phyloP scores from a whole-genome alignment of 164 flowering plant genomes.

The Aristolochia fimbriata region DNA sequence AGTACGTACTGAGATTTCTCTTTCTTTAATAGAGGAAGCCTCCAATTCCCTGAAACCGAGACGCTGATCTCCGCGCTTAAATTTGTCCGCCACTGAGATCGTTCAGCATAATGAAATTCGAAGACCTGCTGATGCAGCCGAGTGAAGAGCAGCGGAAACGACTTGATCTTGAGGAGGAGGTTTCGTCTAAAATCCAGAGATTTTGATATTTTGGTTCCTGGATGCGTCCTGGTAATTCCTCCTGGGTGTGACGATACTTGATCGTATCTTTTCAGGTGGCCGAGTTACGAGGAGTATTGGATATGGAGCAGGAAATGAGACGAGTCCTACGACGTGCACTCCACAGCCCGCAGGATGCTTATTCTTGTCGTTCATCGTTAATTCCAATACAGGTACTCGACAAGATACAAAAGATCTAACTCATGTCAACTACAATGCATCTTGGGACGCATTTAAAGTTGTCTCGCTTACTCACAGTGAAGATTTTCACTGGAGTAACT shows the following conservation, averaged over 20 bases:
- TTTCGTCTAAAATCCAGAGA: background rate
- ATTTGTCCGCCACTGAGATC: background rate
- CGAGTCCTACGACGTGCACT: conserved; percentile 42
- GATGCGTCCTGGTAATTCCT: background rate
- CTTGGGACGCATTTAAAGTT: background rate
- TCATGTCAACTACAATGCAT: background rate
- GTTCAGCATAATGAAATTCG: conserved; percentile 45
- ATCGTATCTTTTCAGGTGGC: conserved; percentile 31
- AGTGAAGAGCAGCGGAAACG: conserved; percentile 28
- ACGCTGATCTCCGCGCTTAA: background rate
- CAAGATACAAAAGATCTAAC: background rate
- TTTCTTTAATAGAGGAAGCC: conserved; percentile 3
- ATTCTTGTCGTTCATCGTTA: conserved; percentile 22
- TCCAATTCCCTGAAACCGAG: no score
- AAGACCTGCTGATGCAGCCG: conserved; percentile 53
- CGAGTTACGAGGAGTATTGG: conserved; percentile 41
- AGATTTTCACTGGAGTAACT: no score
- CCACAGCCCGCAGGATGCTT: conserved; percentile 33
- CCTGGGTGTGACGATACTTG: background rate
- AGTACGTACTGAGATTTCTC: background rate
- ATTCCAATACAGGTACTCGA: conserved; percentile 51
- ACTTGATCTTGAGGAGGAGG: conserved; percentile 55
- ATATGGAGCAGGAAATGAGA: conserved; percentile 40
- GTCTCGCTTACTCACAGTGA: no score
- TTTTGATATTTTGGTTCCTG: background rate